These are phyloP conservation scores for Triticum urartu DNA, from an alignment of 176 grass and related monocot species.

Conservation along the genomic window DNA sequence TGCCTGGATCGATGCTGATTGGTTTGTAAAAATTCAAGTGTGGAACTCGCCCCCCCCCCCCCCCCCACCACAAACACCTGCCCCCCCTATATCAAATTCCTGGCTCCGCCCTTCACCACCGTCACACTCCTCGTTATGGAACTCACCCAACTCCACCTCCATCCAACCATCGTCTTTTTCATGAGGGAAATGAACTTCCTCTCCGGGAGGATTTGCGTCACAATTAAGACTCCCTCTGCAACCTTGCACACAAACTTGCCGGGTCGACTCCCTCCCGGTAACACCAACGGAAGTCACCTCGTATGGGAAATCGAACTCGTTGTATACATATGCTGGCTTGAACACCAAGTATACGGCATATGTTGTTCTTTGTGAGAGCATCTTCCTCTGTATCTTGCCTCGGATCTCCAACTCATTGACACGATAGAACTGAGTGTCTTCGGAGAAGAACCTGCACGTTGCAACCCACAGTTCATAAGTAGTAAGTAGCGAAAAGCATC, in stretches of 20 bases:
- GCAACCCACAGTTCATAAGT: no score
- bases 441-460: no score
- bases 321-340: background rate
- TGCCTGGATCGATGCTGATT: no score
- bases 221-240: no score
- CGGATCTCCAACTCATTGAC: background rate
- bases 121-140: slow-evolving; percentile 37
- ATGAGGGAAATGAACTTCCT: background rate
- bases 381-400: background rate
- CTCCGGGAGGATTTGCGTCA: no score
- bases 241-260: background rate
- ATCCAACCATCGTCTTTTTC: background rate
- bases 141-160: slow-evolving; percentile 7
- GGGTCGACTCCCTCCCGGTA: background rate
- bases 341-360: background rate
- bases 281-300: background rate
- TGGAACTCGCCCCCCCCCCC: no score
- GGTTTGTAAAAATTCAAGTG: no score
- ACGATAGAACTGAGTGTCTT: background rate
- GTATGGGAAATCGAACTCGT: background rate
- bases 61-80: no score
- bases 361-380: background rate
- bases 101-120: no score
- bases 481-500: no score
- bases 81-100: no score